Percentiles rank a stretch among this genome's conserved stretches.
phyloP scores from a whole-genome alignment of 139 green algal species.

The Zygnema cylindricum region DNA sequence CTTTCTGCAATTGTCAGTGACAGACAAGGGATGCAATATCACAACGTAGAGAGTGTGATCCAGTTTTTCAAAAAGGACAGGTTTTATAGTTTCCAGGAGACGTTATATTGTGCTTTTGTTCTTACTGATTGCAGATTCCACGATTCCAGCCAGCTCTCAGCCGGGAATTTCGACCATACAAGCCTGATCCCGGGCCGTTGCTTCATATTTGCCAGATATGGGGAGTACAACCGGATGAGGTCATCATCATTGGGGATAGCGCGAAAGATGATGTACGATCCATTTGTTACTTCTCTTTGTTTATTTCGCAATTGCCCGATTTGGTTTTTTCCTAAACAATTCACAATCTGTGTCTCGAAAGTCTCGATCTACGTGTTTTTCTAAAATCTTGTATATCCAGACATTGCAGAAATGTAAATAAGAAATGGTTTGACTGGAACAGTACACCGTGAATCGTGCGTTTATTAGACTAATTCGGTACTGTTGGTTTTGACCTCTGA shows the following conservation, averaged over 20 bases:
- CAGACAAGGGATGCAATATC: background rate
- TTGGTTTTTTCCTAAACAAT: too few species aligned
- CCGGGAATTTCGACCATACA: slow-evolving; percentile 75
- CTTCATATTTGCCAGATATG: slow-evolving; percentile 83
- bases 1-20: background rate
- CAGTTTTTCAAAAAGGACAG: background rate
- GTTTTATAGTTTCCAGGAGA: background rate
- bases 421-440: too few species aligned
- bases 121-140: slow-evolving; percentile 29
- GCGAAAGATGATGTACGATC: slow-evolving; percentile 79
- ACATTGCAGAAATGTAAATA: too few species aligned
- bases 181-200: slow-evolving; percentile 76
- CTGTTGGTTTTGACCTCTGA: too few species aligned
- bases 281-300: too few species aligned
- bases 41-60: background rate
- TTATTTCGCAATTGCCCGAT: too few species aligned
- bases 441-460: too few species aligned
- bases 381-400: too few species aligned
- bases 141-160: slow-evolving; percentile 77
- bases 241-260: slow-evolving; percentile 86
- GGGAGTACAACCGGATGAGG: slow-evolving; percentile 69
- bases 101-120: background rate
- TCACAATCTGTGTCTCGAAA: too few species aligned
- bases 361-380: too few species aligned
- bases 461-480: too few species aligned